phyloP scores from a whole-genome alignment of 2,329 filamentous ascomycete genomes.

The Curvularia verruculosa region DNA sequence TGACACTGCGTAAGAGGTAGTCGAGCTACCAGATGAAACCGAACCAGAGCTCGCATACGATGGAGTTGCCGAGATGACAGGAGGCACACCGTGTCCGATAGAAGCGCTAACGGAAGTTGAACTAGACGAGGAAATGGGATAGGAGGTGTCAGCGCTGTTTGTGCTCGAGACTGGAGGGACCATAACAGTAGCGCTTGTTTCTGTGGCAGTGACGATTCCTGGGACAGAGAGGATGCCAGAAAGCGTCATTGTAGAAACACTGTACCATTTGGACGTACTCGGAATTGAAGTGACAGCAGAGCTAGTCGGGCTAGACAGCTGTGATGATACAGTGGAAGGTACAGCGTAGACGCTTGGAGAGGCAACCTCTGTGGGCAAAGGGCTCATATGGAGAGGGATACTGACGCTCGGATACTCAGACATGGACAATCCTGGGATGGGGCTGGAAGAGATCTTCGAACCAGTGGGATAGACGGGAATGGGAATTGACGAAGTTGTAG shows the following conservation, averaged over 20 bases:
- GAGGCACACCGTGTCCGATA: slow-evolving; percentile 6
- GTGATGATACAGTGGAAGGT: background rate
- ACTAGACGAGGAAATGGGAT: slow-evolving; percentile 7
- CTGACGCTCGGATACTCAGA: slow-evolving; percentile 9
- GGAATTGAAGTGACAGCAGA: slow-evolving; percentile 8
- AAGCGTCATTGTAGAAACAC: background rate
- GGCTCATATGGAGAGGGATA: slow-evolving; percentile 15
- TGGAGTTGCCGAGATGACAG: slow-evolving; percentile 6
- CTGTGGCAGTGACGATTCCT: background rate
- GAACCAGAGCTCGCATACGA: slow-evolving; percentile 4
- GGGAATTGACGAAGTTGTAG: slow-evolving; percentile 10
- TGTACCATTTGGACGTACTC: slow-evolving; percentile 11
- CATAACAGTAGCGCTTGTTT: background rate
- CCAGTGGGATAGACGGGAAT: slow-evolving; percentile 14
- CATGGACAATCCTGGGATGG: slow-evolving; percentile 11
- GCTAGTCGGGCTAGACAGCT: slow-evolving; percentile 1
- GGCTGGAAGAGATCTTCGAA: slow-evolving; percentile 11
- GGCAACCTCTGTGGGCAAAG: slow-evolving; percentile 2
- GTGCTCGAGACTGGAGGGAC: slow-evolving; percentile 8
- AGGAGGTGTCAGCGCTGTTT: slow-evolving; percentile 6
- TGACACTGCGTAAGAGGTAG: background rate
- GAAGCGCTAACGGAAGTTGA: slow-evolving; percentile 3
- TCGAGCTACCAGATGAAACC: slow-evolving; percentile 1
- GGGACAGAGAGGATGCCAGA: background rate
- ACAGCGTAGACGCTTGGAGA: slow-evolving; percentile 8